Conservation (phyloP, 352 stramenopile species). For the Halophytophthora polymorphica region DNA sequence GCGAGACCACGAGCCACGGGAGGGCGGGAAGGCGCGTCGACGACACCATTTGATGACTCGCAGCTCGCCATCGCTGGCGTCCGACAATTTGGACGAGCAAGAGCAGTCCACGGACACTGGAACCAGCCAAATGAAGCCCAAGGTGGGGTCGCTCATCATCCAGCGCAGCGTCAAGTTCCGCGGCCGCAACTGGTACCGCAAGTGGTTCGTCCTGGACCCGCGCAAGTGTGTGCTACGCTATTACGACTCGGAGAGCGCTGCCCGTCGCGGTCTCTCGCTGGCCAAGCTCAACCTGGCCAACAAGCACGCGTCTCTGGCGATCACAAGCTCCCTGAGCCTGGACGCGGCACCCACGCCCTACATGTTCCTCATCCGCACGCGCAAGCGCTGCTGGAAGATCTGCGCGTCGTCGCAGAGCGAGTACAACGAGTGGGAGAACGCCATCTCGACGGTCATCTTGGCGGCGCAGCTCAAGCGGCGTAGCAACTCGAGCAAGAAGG, state of each 20-base stretch:
- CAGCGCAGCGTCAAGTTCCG: conserved; percentile 72
- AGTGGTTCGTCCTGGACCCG: conserved; percentile 75
- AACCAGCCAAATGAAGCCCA: conserved; percentile 18
- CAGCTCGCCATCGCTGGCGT: conserved; percentile 12
- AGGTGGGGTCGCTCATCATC: conserved; percentile 60
- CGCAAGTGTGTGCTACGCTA: conserved; percentile 64
- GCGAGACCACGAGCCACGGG: conserved; percentile 18
- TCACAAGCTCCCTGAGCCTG: conserved; percentile 52
- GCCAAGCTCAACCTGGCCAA: conserved; percentile 62
- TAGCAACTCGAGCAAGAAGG: conserved; percentile 26
- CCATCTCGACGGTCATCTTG: conserved; percentile 70
- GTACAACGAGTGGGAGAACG: conserved; percentile 70
- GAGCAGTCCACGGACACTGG: conserved; percentile 1
- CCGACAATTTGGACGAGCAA: conserved; percentile 9
- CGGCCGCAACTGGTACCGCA: conserved; percentile 72
- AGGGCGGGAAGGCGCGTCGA: conserved; percentile 16
- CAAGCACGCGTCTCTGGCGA: conserved; percentile 60
- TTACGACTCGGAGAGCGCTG: conserved; percentile 67
- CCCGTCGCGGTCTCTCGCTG: conserved; percentile 50
- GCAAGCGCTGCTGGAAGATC: conserved; percentile 71
- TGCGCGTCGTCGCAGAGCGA: conserved; percentile 49
- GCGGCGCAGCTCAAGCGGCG: conserved; percentile 49
- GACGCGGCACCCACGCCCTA: conserved; percentile 64
- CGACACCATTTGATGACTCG: conserved; percentile 17
- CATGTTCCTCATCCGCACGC: conserved; percentile 61